Percentiles rank a stretch among this genome's conserved stretches.
Evolutionary conservation across 129 eudicot species (phyloP).

Genomic region (Pittosporum tobira): DNA sequence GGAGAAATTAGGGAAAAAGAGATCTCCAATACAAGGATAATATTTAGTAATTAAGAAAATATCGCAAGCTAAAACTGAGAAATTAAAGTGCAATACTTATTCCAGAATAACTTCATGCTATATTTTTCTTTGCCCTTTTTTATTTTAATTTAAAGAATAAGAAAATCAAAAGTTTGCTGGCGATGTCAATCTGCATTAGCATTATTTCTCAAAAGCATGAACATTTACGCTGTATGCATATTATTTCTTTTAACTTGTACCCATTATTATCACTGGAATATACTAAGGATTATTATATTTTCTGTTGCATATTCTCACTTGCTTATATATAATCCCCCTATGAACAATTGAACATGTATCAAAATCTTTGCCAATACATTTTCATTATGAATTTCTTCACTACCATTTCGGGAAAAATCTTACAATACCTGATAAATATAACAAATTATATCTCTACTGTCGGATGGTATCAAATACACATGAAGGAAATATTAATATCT

Average conservation of each 20-base stretch:
- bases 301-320: neutral
- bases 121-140: neutral
- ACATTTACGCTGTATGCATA: neutral
- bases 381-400: neutral
- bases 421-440: neutral
- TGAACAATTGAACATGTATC: neutral
- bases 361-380: neutral
- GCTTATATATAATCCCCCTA: neutral
- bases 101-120: neutral
- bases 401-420: neutral
- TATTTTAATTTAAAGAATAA: neutral
- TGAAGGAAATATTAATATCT: neutral
- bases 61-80: neutral
- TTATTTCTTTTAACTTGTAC: neutral
- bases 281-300: neutral
- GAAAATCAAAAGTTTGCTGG: neutral
- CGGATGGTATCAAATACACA: neutral
- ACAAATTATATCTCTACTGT: neutral
- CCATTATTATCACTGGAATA: too few species aligned
- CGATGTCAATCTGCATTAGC: neutral
- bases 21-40: neutral
- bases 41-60: too few species aligned
- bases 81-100: neutral
- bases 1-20: neutral
- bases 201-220: neutral